Percentiles rank a stretch among this genome's conserved stretches.
Conservation (phyloP, 495 filamentous ascomycete genomes). For the Lophiotrema nucula region DNA sequence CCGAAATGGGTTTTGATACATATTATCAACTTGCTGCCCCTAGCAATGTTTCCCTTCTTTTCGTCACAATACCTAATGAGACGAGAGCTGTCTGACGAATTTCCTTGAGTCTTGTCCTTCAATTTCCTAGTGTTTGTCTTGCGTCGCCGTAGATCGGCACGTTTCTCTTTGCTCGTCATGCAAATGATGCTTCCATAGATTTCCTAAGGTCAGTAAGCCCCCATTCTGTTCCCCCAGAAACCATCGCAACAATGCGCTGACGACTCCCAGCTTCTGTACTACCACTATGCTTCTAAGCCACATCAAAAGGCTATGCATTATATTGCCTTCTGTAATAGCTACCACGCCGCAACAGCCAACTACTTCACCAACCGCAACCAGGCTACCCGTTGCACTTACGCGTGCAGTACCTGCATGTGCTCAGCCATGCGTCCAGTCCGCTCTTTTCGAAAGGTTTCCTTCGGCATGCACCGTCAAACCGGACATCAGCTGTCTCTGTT, state of each 20-base stretch:
- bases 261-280: constrained; percentile 29
- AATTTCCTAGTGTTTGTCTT: constrained; percentile 27
- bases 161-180: constrained; percentile 11
- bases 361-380: constrained; percentile 4
- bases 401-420: constrained; percentile 33
- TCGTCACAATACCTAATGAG: constrained; percentile 26
- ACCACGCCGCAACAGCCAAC: constrained; percentile 24
- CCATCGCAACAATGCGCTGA: constrained; percentile 20
- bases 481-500: constrained; percentile 32
- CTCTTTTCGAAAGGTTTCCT: constrained; percentile 22
- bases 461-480: constrained; percentile 20
- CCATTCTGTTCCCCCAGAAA: neutral
- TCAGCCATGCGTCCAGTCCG: constrained; percentile 26
- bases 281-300: constrained; percentile 37
- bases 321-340: constrained; percentile 31
- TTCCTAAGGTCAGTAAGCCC: constrained; percentile 23
- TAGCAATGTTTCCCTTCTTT: constrained; percentile 3
- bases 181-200: constrained; percentile 30
- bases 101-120: constrained; percentile 32
- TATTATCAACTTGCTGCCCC: constrained; percentile 28
- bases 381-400: constrained; percentile 23
- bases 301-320: constrained; percentile 31
- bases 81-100: constrained; percentile 30
- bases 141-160: constrained; percentile 29
- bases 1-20: constrained; percentile 22